phyloP scores from a whole-genome alignment of 345 rosid genomes.

The Cardamine chenopodiifolia region DNA sequence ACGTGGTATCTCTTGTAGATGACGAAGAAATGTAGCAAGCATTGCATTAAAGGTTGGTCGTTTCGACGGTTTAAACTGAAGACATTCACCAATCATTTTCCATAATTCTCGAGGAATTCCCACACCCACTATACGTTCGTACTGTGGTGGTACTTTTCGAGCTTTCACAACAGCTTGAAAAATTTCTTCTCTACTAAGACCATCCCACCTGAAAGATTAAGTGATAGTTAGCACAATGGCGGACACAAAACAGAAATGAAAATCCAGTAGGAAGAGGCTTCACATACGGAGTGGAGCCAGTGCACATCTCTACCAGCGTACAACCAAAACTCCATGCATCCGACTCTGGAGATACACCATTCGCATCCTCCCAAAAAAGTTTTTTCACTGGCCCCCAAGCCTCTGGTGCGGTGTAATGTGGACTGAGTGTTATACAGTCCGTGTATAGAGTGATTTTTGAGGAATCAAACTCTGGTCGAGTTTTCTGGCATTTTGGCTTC shows the following conservation, averaged over 20 bases:
- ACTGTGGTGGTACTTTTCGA: slow-evolving; percentile 88
- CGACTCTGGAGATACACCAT: slow-evolving; percentile 83
- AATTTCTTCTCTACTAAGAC: slow-evolving; percentile 87
- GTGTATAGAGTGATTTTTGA: slow-evolving; percentile 69
- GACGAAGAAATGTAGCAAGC: slow-evolving; percentile 86
- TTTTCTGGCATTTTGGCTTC: slow-evolving; percentile 81
- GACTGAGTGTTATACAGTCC: slow-evolving; percentile 87
- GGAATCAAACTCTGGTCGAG: slow-evolving; percentile 65
- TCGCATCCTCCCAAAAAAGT: slow-evolving; percentile 92
- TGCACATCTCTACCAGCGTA: slow-evolving; percentile 98
- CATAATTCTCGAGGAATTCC: slow-evolving; percentile 94
- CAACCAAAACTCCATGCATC: slow-evolving; percentile 99
- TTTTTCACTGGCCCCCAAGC: slow-evolving; percentile 98
- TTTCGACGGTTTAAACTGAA: slow-evolving; percentile 87
- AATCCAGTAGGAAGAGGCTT: slow-evolving; percentile 27
- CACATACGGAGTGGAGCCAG: slow-evolving; percentile 96
- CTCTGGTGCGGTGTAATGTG: slow-evolving; percentile 95
- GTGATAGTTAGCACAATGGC: slow-evolving; percentile 19
- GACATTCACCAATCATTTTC: slow-evolving; percentile 99
- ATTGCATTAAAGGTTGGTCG: slow-evolving; percentile 90
- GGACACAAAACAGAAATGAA: slow-evolving; percentile 22
- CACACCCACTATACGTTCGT: slow-evolving; percentile 95
- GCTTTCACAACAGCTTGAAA: slow-evolving; percentile 85
- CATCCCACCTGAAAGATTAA: slow-evolving; percentile 77
- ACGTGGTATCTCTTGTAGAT: slow-evolving; percentile 92